A percentile compares a stretch with the other conserved stretches of the same genome.
Evolutionary conservation across 23 red algal species (phyloP).

Genomic region (Pyropia yezoensis): DNA sequence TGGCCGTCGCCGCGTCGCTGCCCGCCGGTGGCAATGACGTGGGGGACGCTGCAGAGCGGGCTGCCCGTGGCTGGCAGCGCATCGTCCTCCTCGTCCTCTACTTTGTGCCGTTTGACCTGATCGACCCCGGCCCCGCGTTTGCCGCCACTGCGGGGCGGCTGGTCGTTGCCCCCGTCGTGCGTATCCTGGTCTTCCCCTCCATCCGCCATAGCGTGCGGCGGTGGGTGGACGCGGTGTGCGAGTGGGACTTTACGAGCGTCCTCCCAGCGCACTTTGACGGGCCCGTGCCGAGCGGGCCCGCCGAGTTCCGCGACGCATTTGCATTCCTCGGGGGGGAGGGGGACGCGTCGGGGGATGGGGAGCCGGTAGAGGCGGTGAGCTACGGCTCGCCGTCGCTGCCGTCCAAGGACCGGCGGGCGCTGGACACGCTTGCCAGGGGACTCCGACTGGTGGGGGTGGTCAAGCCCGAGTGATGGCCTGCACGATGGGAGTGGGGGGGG

Average conservation of each 20-base stretch:
- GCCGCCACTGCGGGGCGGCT: background rate
- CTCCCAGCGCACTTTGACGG: slow-evolving; percentile 5
- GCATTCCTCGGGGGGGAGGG: background rate
- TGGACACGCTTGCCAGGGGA: too few species aligned
- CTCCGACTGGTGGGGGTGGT: too few species aligned
- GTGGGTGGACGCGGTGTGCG: background rate
- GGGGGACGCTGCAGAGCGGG: too few species aligned
- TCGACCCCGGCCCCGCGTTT: slow-evolving; percentile 1
- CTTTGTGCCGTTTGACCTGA: slow-evolving; percentile 3
- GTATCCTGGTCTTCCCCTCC: slow-evolving; percentile 1
- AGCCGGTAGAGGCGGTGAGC: too few species aligned
- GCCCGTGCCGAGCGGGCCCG: background rate
- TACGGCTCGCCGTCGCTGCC: too few species aligned
- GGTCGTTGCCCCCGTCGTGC: slow-evolving; percentile 3
- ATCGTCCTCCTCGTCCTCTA: slow-evolving; percentile 1
- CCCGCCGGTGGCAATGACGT: too few species aligned
- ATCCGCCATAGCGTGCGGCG: background rate
- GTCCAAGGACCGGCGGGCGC: too few species aligned
- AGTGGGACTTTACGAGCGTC: background rate
- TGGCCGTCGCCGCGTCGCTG: too few species aligned
- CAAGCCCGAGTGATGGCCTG: too few species aligned
- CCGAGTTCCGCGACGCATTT: slow-evolving; percentile 1
- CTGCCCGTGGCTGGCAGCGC: slow-evolving; percentile 1
- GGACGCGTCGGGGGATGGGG: too few species aligned
- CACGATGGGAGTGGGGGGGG: too few species aligned